Evolutionary conservation across 306 rosid genomes (phyloP), one percentile per base, ranked within the genome.

Genomic region (Elaeagnus macrophylla): DNA sequence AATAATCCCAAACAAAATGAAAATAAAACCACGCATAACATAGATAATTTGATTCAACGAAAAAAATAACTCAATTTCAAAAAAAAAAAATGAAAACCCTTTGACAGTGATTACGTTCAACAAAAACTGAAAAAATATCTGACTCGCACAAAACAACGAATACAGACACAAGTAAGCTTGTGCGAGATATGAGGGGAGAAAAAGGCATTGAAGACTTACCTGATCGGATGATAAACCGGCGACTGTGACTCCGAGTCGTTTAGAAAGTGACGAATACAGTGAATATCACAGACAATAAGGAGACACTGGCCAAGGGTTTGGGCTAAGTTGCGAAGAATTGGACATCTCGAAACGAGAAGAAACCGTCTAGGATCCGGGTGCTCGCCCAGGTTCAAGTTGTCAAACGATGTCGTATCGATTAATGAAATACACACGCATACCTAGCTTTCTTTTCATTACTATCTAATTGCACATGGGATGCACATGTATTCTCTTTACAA

Each of bases 1-100:
- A 11, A 37, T 9, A 39, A 50, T 57, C 20, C 44, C 25, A 25
- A 51, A n/a, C 58, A 37, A 51, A 62, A 51, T 43, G 62, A 68
- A 52, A 12, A 13, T 20, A 39, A 54, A 60, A 35, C n/a, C 6
- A 10, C 12, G 14, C n/a, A 53, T 32, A 53, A 36, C 8, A n/a
- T 32, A 59, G 10, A 7, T 9, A 42, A 43, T 12, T 50, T 35
- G 19, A 12, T 17, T 37, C 2, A 32, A 12, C 2, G 5, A 11
- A 67, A 36, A 42, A 14, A 1, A 14, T 39, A 7, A 36, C 8
- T 32, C n/a, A 50, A 51, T 20, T 56, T 14, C 35, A 48, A 25
- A 51, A 12, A 3, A 51, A 8, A 12, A 10, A 48, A 9, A 25
- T 25, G 32, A 0, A 40, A 32, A 48, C 39, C 35, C 53, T 42